A percentile compares a stretch with the other conserved stretches of the same genome.
Conservation (phyloP, 805 yeast species). For the Pichia phayaonensis region DNA sequence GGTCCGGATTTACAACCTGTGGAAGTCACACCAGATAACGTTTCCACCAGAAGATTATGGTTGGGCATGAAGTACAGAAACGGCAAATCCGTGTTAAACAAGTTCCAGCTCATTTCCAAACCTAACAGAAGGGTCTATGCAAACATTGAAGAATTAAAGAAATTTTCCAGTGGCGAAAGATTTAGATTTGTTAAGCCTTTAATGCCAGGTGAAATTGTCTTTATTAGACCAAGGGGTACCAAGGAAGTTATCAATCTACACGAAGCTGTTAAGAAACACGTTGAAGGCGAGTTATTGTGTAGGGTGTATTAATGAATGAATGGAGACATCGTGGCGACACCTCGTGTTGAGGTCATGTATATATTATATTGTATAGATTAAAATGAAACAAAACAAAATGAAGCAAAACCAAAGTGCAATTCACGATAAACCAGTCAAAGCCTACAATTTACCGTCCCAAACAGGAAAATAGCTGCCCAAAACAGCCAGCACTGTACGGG, state of each 20-base stretch:
- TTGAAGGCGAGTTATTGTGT: slow-evolving; percentile 75
- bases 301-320: slow-evolving; percentile 44
- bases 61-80: slow-evolving; percentile 82
- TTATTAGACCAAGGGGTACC: slow-evolving; percentile 42
- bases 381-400: too few species aligned
- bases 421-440: too few species aligned
- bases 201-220: slow-evolving; percentile 83
- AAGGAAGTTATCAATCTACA: slow-evolving; percentile 61
- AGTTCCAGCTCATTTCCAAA: slow-evolving; percentile 67
- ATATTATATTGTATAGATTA: neutral
- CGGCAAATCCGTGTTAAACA: slow-evolving; percentile 65
- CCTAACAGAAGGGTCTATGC: slow-evolving; percentile 75
- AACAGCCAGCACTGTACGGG: too few species aligned
- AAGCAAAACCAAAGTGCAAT: too few species aligned
- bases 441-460: too few species aligned
- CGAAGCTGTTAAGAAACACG: slow-evolving; percentile 72
- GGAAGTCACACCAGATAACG: slow-evolving; percentile 79
- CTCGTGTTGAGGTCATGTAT: neutral
- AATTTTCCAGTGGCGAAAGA: slow-evolving; percentile 67
- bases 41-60: slow-evolving; percentile 85
- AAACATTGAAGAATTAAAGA: slow-evolving; percentile 53
- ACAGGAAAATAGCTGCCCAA: too few species aligned
- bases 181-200: slow-evolving; percentile 72
- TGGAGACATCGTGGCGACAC: too few species aligned
- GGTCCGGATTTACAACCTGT: slow-evolving; percentile 79